A percentile compares a stretch with the other conserved stretches of the same genome.
Conservation (phyloP, 108 stramenopile genomes). For the Schizochytrium sp. region DNA sequence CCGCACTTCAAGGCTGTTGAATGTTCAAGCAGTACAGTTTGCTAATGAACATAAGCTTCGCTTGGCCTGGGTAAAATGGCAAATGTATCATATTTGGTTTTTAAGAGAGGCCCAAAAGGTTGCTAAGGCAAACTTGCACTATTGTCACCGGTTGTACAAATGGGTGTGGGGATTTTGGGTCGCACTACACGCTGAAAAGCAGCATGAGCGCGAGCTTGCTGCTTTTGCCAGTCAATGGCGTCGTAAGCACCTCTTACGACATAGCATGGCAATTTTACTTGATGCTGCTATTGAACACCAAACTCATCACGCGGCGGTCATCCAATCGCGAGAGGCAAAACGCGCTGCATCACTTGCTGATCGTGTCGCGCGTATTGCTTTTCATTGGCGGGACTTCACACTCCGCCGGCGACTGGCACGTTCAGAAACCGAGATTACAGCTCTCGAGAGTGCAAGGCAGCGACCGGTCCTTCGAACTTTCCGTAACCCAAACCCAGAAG, state of each 20-base stretch:
- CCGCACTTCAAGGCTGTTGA: background rate
- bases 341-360: conserved; percentile 4
- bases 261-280: background rate
- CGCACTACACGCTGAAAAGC: background rate
- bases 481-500: no score
- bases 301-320: background rate
- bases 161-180: background rate
- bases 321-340: background rate
- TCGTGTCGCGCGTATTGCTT: conserved; percentile 39
- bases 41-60: background rate
- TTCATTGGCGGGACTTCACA: conserved; percentile 27
- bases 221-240: background rate
- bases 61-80: background rate
- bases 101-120: background rate
- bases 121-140: background rate
- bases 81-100: background rate
- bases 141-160: background rate
- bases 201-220: background rate
- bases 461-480: no score
- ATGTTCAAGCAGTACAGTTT: background rate
- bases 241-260: background rate
- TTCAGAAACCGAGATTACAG: no score
- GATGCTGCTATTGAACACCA: background rate
- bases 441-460: no score
- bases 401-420: conserved; percentile 11